Percentiles rank a stretch among this genome's conserved stretches.
Conservation (phyloP, 208 protist genomes). For the Phytomonas francai region DNA sequence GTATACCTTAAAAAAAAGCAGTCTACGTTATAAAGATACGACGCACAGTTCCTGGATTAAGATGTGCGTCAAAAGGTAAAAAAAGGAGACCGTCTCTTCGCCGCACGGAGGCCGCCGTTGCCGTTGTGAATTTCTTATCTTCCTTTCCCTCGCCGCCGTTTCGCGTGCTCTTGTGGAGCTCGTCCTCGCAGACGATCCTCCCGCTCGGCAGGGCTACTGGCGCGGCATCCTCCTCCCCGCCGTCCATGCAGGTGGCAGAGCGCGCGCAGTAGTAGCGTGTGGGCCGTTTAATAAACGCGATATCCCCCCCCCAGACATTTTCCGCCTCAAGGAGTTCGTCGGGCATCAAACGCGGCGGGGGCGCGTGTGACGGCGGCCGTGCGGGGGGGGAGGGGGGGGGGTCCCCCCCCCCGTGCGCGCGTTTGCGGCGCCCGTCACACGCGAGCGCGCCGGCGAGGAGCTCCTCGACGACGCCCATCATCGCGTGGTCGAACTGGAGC, state of each 20-base stretch:
- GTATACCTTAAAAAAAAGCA: no score
- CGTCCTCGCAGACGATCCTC: conserved; percentile 13
- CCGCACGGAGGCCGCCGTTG: no score
- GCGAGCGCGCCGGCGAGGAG: conserved; percentile 29
- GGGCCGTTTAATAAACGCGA: conserved; percentile 59
- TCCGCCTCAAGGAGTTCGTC: conserved; percentile 57
- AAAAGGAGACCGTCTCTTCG: no score
- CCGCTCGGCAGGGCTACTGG: conserved; percentile 14
- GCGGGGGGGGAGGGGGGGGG: conserved; percentile 10
- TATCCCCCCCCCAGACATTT: conserved; percentile 53
- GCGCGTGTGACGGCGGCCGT: background rate
- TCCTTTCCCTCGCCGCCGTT: no score
- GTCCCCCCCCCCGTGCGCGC: no score
- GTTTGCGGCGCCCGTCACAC: conserved; percentile 1
- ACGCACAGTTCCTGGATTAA: no score
- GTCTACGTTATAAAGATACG: no score
- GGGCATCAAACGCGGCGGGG: conserved; percentile 17
- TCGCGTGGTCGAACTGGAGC: conserved; percentile 45
- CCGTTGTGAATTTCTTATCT: no score
- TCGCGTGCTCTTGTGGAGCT: no score
- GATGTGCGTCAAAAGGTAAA: no score
- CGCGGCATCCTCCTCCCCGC: conserved; percentile 18
- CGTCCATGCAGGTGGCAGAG: conserved; percentile 41
- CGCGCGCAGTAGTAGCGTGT: conserved; percentile 70
- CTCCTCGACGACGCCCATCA: conserved; percentile 73